Percentiles rank a stretch among this genome's conserved stretches.
Evolutionary conservation across 1,139 yeast genomes (phyloP).

Genomic region (Taiozyma sp.): DNA sequence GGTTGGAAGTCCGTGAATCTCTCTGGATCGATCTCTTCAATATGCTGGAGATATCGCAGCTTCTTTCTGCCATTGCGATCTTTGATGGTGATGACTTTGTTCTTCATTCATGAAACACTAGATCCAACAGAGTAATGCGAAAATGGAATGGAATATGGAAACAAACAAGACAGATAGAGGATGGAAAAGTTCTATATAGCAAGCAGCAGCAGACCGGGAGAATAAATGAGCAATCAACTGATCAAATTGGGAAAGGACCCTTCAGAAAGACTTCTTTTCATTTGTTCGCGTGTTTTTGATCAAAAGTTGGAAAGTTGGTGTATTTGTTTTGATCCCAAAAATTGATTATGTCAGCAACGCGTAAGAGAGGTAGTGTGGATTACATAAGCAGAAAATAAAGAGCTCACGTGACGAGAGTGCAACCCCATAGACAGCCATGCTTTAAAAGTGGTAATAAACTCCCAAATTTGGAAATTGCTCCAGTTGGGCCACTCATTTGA

Average conservation of each 20-base stretch:
- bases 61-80: background rate
- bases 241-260: too few species aligned
- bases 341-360: background rate
- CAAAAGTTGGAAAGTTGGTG: too few species aligned
- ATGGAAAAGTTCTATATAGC: too few species aligned
- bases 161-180: too few species aligned
- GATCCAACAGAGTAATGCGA: background rate
- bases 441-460: background rate
- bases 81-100: background rate
- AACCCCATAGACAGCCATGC: too few species aligned
- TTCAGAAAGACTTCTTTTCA: too few species aligned
- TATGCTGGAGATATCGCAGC: background rate
- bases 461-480: background rate
- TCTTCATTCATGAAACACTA: background rate
- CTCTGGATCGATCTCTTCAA: background rate
- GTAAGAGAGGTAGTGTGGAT: background rate
- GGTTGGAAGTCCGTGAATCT: background rate
- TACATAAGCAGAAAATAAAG: too few species aligned
- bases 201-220: too few species aligned
- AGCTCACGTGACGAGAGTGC: background rate
- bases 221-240: too few species aligned
- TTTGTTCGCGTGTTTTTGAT: too few species aligned
- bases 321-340: background rate
- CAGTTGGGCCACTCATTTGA: background rate
- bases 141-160: too few species aligned